These are phyloP conservation scores for Naumovozyma baii DNA, from an alignment of 805 yeast genomes.

Conservation along the genomic window DNA sequence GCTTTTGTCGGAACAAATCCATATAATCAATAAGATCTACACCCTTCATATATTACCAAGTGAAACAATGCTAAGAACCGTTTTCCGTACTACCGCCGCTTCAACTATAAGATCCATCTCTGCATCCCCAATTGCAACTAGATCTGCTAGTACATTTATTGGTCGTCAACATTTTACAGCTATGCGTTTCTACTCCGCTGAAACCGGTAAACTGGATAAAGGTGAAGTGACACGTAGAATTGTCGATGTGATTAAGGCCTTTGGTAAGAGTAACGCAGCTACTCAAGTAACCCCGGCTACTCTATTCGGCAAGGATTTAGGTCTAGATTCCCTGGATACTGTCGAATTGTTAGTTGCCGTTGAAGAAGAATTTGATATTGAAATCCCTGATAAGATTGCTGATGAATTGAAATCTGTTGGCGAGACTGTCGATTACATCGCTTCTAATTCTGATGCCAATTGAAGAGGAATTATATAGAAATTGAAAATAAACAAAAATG, in stretches of 20 bases:
- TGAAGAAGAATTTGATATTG: conserved; percentile 84
- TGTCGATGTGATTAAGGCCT: conserved; percentile 61
- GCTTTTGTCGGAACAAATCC: too few species aligned
- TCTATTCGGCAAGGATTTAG: conserved; percentile 43
- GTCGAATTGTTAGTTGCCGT: conserved; percentile 94
- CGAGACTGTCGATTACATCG: conserved; percentile 83
- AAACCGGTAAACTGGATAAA: conserved; percentile 49
- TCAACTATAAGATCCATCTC: conserved; percentile 7
- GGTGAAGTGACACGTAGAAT: conserved; percentile 79
- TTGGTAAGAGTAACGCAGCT: conserved; percentile 49
- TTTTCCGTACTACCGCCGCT: conserved; percentile 34
- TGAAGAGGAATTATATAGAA: conserved; percentile 7
- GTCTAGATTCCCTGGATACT: conserved; percentile 79
- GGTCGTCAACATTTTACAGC: conserved; percentile 12
- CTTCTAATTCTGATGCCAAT: conserved; percentile 47
- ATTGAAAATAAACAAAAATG: background rate
- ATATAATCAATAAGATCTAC: too few species aligned
- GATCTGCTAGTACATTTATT: conserved; percentile 21
- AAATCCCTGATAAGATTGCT: conserved; percentile 82
- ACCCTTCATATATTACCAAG: too few species aligned
- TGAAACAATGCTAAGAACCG: conserved; percentile 43
- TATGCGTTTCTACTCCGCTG: conserved; percentile 45
- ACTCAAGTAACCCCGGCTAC: conserved; percentile 22
- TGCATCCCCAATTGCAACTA: conserved; percentile 28
- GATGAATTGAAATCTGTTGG: conserved; percentile 90